Evolutionary conservation across 2,329 filamentous ascomycete genomes (phyloP).

Genomic region (Epichloe gansuensis): DNA sequence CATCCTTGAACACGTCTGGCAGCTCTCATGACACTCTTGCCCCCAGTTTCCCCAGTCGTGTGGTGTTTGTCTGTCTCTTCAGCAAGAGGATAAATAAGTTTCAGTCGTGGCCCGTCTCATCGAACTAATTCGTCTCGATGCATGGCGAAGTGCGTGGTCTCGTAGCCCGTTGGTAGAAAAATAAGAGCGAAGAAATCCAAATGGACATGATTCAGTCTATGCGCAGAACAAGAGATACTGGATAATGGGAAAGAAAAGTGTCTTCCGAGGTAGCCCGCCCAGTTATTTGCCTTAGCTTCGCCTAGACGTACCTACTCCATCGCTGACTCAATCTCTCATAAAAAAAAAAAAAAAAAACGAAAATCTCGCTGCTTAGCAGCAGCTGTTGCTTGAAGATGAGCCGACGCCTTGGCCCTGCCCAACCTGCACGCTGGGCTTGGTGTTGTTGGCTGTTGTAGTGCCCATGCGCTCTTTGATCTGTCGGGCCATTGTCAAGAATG

Average conservation of each 20-base stretch:
- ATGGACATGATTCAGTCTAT: constrained; percentile 25
- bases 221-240: constrained; percentile 19
- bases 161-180: constrained; percentile 1
- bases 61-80: background rate
- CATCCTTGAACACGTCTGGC: background rate
- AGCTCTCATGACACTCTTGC: background rate
- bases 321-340: background rate
- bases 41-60: background rate
- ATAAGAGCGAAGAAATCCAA: constrained; percentile 17
- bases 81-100: background rate
- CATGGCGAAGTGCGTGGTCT: constrained; percentile 9
- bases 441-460: constrained; percentile 88
- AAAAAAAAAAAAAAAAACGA: background rate
- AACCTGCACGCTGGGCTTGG: constrained; percentile 95
- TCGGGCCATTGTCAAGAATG: constrained; percentile 98
- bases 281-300: constrained; percentile 17
- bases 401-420: constrained; percentile 90
- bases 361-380: constrained; percentile 55
- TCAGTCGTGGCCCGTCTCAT: background rate
- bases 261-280: constrained; percentile 12
- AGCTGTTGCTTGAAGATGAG: constrained; percentile 71
- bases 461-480: constrained; percentile 99
- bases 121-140: constrained; percentile 9
- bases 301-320: constrained; percentile 7
- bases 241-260: constrained; percentile 16